Base-by-base conservation (phyloP, 2,329 filamentous ascomycete genomes). In the Colletotrichum gloeosporioides region DNA sequence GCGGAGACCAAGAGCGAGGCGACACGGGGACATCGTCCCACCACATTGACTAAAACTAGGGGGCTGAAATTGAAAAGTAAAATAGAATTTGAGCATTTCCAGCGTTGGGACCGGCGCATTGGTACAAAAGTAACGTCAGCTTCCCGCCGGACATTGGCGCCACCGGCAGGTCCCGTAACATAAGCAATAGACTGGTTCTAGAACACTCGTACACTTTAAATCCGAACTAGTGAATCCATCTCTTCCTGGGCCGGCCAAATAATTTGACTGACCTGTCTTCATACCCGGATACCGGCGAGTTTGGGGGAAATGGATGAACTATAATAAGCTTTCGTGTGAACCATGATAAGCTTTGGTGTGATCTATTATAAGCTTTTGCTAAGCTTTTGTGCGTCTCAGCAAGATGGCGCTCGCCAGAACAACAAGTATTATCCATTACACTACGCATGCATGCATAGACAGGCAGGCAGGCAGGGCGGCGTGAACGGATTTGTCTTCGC, bases 401-500 rank as follows among this genome's bases (percentile, higher is more conserved):
- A n/a, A 22, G 44, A 22, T 7, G 44, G 44, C 8, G 44, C 44
- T 49, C 44, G 44, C 3, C 44, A 2, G 44, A 49, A 49, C 1
- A 49, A n/a, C 10, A 49, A 22, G 18, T 49, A 22, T 22, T n/a
- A 49, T 22, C 9, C 18, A 49, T 49, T 22, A 9, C 18, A 49
- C 18, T 22, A 4, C 7, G 44, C 12, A n/a, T 22, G 10, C 0
- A n/a, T 22, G 18, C 39, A 44, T 44, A 44, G 2, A 44, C 1
- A 49, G 5, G 18, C 18, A 49, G 16, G 39, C 39, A 49, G 18
- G 44, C 9, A 49, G 39, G 5, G 18, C 44, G n/a, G 18, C 18
- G 3, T n/a, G 18, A 22, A 22, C 6, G 3, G 18, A 22, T 4
- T 2, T 4, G 6, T 49, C 0, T 4, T 49, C 9, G 6, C 44